These are phyloP conservation scores for Podila epicladia DNA, from an alignment of 192 early-diverging fungal genomes.

Conservation along the genomic window DNA sequence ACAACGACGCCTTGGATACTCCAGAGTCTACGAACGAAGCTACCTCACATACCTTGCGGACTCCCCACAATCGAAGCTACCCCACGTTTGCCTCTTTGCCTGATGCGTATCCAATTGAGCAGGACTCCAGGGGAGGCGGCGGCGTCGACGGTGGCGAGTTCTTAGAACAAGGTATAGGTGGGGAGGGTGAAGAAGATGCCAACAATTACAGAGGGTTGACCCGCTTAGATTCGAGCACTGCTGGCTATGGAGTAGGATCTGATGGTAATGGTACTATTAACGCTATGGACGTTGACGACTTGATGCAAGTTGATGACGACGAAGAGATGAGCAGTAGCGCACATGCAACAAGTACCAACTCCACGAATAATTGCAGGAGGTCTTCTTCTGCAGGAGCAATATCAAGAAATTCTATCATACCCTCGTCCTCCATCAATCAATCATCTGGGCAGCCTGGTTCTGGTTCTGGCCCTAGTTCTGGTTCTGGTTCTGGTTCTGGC, in stretches of 20 bases:
- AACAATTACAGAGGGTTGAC: not conserved
- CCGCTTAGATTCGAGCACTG: not conserved
- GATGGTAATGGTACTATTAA: not conserved
- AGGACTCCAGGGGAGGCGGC: not conserved
- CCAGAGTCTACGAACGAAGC: slow-evolving; percentile 8
- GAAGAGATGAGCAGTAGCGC: not conserved
- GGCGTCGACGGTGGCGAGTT: not conserved
- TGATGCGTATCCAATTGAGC: not conserved
- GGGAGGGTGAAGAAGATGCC: not conserved
- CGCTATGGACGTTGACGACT: not conserved
- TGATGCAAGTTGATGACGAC: not conserved
- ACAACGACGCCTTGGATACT: slow-evolving; percentile 37
- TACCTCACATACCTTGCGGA: not conserved
- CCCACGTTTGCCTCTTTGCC: not conserved
- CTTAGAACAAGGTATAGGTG: slow-evolving; percentile 1
- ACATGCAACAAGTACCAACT: not conserved
- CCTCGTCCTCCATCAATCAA: not conserved
- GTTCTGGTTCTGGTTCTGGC: not conserved
- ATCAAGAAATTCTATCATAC: not conserved
- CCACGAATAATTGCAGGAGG: not conserved
- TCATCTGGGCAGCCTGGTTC: not conserved
- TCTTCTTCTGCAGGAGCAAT: too few relatives aligned
- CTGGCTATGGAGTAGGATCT: not conserved
- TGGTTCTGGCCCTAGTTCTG: not conserved
- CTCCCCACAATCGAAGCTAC: not conserved